Conservation (phyloP, 371 early-diverging fungal genomes). For the Dinochytrium kinnereticum region DNA sequence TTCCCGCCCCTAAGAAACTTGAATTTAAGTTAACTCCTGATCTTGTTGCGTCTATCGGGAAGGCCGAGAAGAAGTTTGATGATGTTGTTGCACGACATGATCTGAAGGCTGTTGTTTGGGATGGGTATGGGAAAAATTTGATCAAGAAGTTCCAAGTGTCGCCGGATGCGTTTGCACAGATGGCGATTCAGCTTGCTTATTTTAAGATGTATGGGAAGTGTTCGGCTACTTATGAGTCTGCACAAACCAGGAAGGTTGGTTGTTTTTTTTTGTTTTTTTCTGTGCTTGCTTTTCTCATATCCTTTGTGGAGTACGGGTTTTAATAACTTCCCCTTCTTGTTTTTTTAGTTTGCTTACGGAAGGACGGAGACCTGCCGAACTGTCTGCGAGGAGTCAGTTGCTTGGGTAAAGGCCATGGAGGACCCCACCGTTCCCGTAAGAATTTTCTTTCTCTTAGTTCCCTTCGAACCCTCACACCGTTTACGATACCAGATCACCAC, state of each 20-base stretch:
- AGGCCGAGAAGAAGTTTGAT: constrained; percentile 74
- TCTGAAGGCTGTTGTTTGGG: constrained; percentile 77
- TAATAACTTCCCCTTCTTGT: background rate
- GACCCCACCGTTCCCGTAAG: constrained; percentile 57
- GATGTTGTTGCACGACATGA: constrained; percentile 76
- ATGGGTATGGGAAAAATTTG: constrained; percentile 87
- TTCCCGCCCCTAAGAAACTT: constrained; percentile 71
- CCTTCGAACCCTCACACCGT: constrained; percentile 7
- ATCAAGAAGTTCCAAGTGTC: constrained; percentile 87
- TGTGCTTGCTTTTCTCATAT: background rate
- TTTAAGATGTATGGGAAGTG: constrained; percentile 82
- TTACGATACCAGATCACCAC: constrained; percentile 50
- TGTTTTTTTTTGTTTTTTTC: background rate
- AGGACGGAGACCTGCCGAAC: constrained; percentile 95
- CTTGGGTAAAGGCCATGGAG: constrained; percentile 88
- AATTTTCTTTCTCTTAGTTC: background rate
- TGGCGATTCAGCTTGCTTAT: constrained; percentile 95
- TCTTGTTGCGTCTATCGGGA: constrained; percentile 60
- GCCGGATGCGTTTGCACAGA: constrained; percentile 94
- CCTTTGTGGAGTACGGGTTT: background rate
- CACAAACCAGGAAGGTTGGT: constrained; percentile 74
- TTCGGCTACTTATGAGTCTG: constrained; percentile 89
- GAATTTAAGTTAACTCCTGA: constrained; percentile 68
- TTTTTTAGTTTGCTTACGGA: constrained; percentile 78
- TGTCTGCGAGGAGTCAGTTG: constrained; percentile 77